Conservation (phyloP, 1,284 basidiomycete genomes). For the Trametes polyzona region DNA sequence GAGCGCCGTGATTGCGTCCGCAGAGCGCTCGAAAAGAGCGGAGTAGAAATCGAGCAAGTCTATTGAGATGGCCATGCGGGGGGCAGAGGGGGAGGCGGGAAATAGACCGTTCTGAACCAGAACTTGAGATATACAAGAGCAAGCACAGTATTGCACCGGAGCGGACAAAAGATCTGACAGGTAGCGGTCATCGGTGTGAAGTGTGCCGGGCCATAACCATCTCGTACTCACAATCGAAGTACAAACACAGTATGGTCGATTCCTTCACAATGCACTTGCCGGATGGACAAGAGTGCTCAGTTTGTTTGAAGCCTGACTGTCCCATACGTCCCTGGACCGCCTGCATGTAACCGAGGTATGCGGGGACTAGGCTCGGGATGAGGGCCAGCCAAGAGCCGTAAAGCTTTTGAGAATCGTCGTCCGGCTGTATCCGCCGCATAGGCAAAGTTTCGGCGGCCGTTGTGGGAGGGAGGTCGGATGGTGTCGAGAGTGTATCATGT, state of each 20-base stretch:
- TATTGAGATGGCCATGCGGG: conserved; percentile 17
- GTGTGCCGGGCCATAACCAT: too few species aligned
- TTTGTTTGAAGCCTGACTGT: too few species aligned
- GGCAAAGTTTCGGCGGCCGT: too few species aligned
- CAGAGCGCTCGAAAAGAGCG: conserved; percentile 31
- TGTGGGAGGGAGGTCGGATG: neutral
- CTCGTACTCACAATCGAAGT: too few species aligned
- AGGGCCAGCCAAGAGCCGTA: neutral
- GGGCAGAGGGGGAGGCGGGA: conserved; percentile 10
- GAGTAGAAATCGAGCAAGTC: conserved; percentile 30
- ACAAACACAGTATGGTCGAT: too few species aligned
- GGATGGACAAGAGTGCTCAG: too few species aligned
- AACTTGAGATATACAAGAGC: neutral
- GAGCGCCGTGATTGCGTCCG: conserved; percentile 30
- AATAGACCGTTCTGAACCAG: conserved; percentile 16
- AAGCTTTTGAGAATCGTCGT: too few species aligned
- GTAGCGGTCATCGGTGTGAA: too few species aligned
- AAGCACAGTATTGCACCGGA: conserved; percentile 2
- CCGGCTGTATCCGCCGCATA: too few species aligned
- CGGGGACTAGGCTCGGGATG: neutral
- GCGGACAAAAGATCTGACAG: too few species aligned
- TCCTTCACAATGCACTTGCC: too few species aligned
- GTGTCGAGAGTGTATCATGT: neutral
- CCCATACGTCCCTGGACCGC: neutral
- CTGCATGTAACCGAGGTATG: neutral